Conservation (phyloP, 371 early-diverging fungal genomes). For the Batkoa obscura region DNA sequence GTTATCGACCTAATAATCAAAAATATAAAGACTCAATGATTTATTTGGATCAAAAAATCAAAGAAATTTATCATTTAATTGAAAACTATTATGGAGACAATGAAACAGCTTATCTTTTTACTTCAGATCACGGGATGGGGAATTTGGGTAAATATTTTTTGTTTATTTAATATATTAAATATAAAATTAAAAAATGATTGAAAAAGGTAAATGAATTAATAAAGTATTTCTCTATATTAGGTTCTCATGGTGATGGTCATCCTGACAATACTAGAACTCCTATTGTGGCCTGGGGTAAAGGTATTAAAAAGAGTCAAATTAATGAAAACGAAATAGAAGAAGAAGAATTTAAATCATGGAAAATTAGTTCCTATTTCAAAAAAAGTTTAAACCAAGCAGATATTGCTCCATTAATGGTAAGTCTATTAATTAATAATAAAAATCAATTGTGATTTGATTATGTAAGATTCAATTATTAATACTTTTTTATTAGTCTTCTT, state of each 20-base stretch:
- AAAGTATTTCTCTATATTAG: too few relatives aligned
- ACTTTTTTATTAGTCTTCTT: conserved; percentile 28
- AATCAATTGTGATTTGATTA: neutral
- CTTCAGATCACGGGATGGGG: conserved; percentile 93
- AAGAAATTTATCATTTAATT: conserved; percentile 34
- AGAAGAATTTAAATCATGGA: conserved; percentile 27
- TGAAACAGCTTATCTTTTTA: conserved; percentile 71
- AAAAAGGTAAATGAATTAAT: too few relatives aligned
- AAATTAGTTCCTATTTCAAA: conserved; percentile 27
- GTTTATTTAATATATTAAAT: too few relatives aligned
- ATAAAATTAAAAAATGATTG: too few relatives aligned
- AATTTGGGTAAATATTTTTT: conserved; percentile 33
- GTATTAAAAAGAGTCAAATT: conserved; percentile 34
- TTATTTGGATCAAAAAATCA: conserved; percentile 58
- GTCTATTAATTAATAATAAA: neutral
- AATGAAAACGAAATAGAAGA: neutral
- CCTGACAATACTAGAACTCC: conserved; percentile 90
- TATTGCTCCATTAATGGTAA: conserved; percentile 87
- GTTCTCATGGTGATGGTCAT: conserved; percentile 63
- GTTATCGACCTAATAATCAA: conserved; percentile 60
- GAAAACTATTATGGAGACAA: conserved; percentile 68
- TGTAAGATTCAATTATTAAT: neutral
- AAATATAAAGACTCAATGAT: conserved; percentile 65
- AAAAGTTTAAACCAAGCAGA: conserved; percentile 84
- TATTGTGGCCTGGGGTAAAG: conserved; percentile 89